Conservation (phyloP, 306 rosid genomes). For the Vicia villosa region DNA sequence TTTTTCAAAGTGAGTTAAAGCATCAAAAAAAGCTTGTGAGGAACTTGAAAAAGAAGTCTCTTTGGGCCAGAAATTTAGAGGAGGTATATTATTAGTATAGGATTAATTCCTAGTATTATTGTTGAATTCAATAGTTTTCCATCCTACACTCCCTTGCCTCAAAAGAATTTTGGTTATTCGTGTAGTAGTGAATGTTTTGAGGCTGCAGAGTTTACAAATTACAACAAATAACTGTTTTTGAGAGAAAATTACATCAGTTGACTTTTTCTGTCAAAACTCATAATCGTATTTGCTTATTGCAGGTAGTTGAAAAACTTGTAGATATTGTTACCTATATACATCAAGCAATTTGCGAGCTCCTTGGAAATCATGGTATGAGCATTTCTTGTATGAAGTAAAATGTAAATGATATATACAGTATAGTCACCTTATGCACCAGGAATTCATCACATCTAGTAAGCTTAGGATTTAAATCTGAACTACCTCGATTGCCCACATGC, state of each 20-base stretch:
- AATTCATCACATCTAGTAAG: slow-evolving; percentile 11
- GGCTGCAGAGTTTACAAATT: slow-evolving; percentile 12
- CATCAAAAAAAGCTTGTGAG: slow-evolving; percentile 82
- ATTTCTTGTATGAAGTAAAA: slow-evolving; percentile 23
- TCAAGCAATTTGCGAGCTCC: slow-evolving; percentile 66
- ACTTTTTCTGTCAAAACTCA: slow-evolving; percentile 18
- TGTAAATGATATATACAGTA: background rate
- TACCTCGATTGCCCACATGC: background rate
- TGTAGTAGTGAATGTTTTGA: background rate
- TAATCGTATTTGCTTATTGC: slow-evolving; percentile 48
- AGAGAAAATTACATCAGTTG: background rate
- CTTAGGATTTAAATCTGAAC: slow-evolving; percentile 24
- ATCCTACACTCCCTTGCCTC: background rate
- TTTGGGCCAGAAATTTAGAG: slow-evolving; percentile 81
- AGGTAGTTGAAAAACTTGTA: slow-evolving; percentile 91
- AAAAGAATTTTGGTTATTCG: slow-evolving; percentile 11
- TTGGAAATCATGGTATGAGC: slow-evolving; percentile 66
- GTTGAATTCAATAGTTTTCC: slow-evolving; percentile 23
- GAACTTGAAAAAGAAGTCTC: slow-evolving; percentile 87
- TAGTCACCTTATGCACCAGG: background rate
- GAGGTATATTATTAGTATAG: slow-evolving; percentile 65
- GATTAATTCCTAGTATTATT: slow-evolving; percentile 19
- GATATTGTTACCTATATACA: slow-evolving; percentile 62
- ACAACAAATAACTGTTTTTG: slow-evolving; percentile 6
- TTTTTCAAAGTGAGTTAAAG: slow-evolving; percentile 77